Percentiles rank a stretch among this genome's conserved stretches.
Conservation (phyloP, 2,329 filamentous ascomycete species). For the Tolypocladium sp. region DNA sequence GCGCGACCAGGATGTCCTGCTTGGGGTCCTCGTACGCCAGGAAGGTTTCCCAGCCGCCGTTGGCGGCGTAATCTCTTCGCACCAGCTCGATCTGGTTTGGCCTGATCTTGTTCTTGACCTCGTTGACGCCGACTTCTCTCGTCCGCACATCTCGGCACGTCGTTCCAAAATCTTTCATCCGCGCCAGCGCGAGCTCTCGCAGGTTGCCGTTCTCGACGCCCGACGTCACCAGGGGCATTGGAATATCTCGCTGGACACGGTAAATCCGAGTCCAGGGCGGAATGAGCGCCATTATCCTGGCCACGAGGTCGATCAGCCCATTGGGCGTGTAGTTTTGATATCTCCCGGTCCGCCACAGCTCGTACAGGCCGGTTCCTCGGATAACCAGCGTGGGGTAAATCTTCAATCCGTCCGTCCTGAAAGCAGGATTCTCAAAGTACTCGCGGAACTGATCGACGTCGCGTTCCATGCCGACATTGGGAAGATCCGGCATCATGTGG, state of each 20-base stretch:
- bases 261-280: slow-evolving; percentile 98
- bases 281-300: slow-evolving; percentile 87
- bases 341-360: slow-evolving; percentile 90
- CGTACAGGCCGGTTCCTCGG: slow-evolving; percentile 89
- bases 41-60: slow-evolving; percentile 98
- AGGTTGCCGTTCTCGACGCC: slow-evolving; percentile 97
- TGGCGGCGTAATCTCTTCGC: slow-evolving; percentile 85
- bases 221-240: slow-evolving; percentile 98
- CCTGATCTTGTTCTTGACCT: slow-evolving; percentile 97
- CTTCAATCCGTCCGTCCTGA: slow-evolving; percentile 93
- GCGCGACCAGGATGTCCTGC: slow-evolving; percentile 91
- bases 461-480: slow-evolving; percentile 96
- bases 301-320: slow-evolving; percentile 88
- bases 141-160: slow-evolving; percentile 94
- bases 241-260: slow-evolving; percentile 95
- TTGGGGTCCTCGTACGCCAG: slow-evolving; percentile 96
- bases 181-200: slow-evolving; percentile 82
- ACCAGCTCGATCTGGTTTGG: slow-evolving; percentile 95
- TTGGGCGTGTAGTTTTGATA: slow-evolving; percentile 99
- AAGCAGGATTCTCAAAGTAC: slow-evolving; percentile 94
- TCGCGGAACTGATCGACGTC: slow-evolving; percentile 95
- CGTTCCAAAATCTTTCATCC: slow-evolving; percentile 99
- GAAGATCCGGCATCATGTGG: slow-evolving; percentile 99
- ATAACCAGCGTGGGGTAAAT: slow-evolving; percentile 98
- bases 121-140: slow-evolving; percentile 94